These are phyloP conservation scores for Casaregolazyma lundiana DNA, from an alignment of 1,139 yeast genomes.

Conservation along the genomic window DNA sequence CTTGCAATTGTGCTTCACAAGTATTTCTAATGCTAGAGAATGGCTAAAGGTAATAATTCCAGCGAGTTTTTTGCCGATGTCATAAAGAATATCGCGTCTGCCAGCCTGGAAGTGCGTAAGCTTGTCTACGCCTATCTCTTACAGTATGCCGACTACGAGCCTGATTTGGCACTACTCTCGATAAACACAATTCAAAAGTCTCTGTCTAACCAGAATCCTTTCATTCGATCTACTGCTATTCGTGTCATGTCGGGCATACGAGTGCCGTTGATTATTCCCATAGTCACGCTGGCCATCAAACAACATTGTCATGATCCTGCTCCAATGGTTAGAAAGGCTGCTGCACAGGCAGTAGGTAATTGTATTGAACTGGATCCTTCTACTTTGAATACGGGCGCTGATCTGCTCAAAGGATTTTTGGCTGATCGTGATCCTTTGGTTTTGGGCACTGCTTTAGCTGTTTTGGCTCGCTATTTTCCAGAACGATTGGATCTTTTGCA, in stretches of 20 bases:
- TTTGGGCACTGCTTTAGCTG: conserved; percentile 61
- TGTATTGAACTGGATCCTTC: conserved; percentile 46
- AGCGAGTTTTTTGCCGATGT: conserved; percentile 76
- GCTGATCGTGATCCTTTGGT: conserved; percentile 65
- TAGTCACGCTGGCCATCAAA: conserved; percentile 67
- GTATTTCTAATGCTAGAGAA: conserved; percentile 28
- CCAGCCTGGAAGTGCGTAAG: conserved; percentile 63
- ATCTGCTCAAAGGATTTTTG: conserved; percentile 49
- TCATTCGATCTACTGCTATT: conserved; percentile 66
- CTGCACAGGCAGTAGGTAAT: conserved; percentile 73
- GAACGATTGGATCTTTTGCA: conserved; percentile 65
- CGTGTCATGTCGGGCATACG: conserved; percentile 76
- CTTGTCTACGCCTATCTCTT: conserved; percentile 74
- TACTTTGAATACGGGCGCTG: conserved; percentile 44
- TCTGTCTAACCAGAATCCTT: conserved; percentile 63
- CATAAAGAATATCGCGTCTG: conserved; percentile 77
- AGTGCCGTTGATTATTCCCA: conserved; percentile 76
- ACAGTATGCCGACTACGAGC: conserved; percentile 78
- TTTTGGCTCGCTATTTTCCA: conserved; percentile 52
- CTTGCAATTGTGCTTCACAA: neutral
- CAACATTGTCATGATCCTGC: conserved; percentile 68
- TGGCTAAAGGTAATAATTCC: conserved; percentile 62
- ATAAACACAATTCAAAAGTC: conserved; percentile 90
- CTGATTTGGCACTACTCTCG: conserved; percentile 80
- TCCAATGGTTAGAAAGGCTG: conserved; percentile 71